phyloP scores from a whole-genome alignment of 345 rosid species.

The Eucalyptus curtisii region DNA sequence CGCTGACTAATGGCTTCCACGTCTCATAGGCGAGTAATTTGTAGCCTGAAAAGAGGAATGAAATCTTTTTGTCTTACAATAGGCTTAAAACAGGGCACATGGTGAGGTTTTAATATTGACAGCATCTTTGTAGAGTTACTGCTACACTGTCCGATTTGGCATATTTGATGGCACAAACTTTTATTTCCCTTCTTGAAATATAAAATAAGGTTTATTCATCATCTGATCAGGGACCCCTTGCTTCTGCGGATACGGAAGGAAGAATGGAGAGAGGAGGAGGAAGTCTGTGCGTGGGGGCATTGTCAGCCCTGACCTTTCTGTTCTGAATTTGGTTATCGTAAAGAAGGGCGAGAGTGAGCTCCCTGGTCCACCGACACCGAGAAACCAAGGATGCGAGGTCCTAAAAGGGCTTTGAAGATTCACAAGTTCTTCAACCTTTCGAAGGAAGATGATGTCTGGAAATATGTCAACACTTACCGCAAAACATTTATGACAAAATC shows the following conservation, averaged over 20 bases:
- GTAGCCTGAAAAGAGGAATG: not conserved
- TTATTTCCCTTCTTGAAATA: not conserved
- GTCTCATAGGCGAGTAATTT: slow-evolving; percentile 18
- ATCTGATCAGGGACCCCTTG: slow-evolving; percentile 41
- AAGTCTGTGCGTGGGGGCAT: slow-evolving; percentile 83
- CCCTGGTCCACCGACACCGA: slow-evolving; percentile 62
- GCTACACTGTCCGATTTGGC: not conserved
- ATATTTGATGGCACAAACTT: not conserved
- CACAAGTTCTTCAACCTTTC: slow-evolving; percentile 59
- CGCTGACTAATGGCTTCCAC: not conserved
- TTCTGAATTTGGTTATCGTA: slow-evolving; percentile 65
- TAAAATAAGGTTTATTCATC: not conserved
- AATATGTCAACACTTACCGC: slow-evolving; percentile 68
- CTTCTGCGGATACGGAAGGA: slow-evolving; percentile 62
- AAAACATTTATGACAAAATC: slow-evolving; percentile 58
- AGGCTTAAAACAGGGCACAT: not conserved
- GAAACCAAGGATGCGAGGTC: slow-evolving; percentile 80
- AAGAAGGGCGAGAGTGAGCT: slow-evolving; percentile 70
- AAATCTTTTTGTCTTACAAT: not conserved
- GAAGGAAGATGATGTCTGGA: slow-evolving; percentile 74
- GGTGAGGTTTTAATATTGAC: not conserved
- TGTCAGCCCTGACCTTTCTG: slow-evolving; percentile 71
- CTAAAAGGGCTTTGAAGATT: slow-evolving; percentile 76
- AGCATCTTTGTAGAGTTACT: not conserved
- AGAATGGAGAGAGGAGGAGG: slow-evolving; percentile 64